Percentiles rank a stretch among this genome's conserved stretches.
Conservation (phyloP, 768 basidiomycete species). For the Leccinum subgranulosum region DNA sequence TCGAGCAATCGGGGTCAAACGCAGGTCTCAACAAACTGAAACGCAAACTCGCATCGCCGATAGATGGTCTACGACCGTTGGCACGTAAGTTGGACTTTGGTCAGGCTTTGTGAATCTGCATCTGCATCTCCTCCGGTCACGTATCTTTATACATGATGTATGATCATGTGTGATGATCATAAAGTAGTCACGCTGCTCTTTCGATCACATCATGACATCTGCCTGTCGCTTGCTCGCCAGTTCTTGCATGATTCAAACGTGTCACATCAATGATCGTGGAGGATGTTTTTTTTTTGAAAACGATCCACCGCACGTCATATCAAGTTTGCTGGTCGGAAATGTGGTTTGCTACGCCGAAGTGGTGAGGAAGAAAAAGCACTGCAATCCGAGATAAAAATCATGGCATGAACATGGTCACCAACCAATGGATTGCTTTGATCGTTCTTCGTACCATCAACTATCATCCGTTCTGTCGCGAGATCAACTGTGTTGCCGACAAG, state of each 20-base stretch:
- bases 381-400: no score
- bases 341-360: background rate
- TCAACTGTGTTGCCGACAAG: background rate
- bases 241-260: background rate
- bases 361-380: background rate
- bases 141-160: background rate
- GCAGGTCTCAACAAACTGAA: constrained; percentile 59
- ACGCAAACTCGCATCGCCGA: constrained; percentile 62
- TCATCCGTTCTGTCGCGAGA: background rate
- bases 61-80: constrained; percentile 52
- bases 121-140: background rate
- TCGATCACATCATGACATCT: background rate
- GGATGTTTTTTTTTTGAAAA: background rate
- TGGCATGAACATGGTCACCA: no score
- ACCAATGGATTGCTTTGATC: background rate
- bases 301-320: background rate
- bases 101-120: constrained; percentile 28
- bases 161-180: background rate
- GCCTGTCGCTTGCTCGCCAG: background rate
- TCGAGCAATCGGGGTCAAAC: constrained; percentile 48
- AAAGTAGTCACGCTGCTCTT: background rate
- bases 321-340: background rate
- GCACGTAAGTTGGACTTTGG: constrained; percentile 74
- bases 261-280: background rate
- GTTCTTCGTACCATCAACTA: background rate